Percentiles rank a stretch among this genome's conserved stretches.
These are phyloP conservation scores for Neonectria sp. DNA, from an alignment of 2,329 filamentous ascomycete species.

Conservation along the genomic window DNA sequence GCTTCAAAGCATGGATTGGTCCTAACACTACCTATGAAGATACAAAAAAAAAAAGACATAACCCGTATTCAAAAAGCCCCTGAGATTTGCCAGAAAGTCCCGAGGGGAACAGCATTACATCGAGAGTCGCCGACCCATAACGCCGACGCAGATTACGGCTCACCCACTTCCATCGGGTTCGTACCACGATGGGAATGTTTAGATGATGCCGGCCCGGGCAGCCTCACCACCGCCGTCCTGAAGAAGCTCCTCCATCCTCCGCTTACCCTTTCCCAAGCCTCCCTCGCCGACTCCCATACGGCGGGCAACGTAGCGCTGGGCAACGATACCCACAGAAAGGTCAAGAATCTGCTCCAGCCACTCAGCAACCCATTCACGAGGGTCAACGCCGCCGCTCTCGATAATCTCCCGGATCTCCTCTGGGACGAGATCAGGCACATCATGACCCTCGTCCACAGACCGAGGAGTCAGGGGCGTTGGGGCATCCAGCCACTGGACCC, in stretches of 20 bases:
- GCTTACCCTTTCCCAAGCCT: constrained; percentile 73
- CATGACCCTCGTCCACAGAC: constrained; percentile 63
- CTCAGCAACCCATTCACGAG: constrained; percentile 96
- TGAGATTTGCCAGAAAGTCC: constrained; percentile 31
- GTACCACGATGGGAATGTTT: constrained; percentile 26
- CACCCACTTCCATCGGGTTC: constrained; percentile 28
- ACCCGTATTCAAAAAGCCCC: constrained; percentile 36
- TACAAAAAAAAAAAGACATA: constrained; percentile 26
- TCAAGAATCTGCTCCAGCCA: constrained; percentile 93
- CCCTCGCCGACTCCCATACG: constrained; percentile 97
- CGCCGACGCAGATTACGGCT: constrained; percentile 42
- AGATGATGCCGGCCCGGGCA: constrained; percentile 71
- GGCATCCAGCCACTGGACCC: constrained; percentile 93
- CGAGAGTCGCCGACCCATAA: constrained; percentile 40
- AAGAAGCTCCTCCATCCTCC: constrained; percentile 69
- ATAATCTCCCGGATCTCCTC: constrained; percentile 92
- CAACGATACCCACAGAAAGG: constrained; percentile 86
- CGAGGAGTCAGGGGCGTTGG: constrained; percentile 70
- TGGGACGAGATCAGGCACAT: constrained; percentile 66
- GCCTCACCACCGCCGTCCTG: constrained; percentile 72
- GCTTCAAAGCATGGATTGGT: constrained; percentile 25
- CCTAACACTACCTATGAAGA: constrained; percentile 28
- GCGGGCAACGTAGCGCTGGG: constrained; percentile 94
- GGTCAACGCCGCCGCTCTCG: constrained; percentile 82
- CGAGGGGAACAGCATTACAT: constrained; percentile 35